Conservation (phyloP, 2,329 filamentous ascomycete species). For the Cryphonectria radicalis region DNA sequence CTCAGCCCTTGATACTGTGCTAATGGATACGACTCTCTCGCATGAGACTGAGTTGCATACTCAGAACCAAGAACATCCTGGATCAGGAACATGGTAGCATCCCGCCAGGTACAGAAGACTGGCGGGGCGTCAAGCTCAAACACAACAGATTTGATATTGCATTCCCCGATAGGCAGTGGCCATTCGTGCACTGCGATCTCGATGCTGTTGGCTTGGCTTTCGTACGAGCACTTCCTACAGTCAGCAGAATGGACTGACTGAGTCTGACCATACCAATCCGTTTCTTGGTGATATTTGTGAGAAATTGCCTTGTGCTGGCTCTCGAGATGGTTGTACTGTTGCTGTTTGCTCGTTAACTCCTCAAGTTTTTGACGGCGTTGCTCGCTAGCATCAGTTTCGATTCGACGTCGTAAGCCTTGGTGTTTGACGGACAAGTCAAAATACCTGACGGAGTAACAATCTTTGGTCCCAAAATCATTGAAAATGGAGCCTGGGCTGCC, state of each 20-base stretch:
- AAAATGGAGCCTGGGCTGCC: slow-evolving; percentile 42
- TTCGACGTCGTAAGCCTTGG: slow-evolving; percentile 41
- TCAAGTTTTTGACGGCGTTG: slow-evolving; percentile 37
- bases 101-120: slow-evolving; percentile 52
- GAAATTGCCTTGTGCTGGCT: background rate
- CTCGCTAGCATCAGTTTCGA: slow-evolving; percentile 44
- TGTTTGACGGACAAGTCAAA: slow-evolving; percentile 50
- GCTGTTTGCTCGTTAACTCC: slow-evolving; percentile 40
- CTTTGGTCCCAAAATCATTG: slow-evolving; percentile 37
- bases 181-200: slow-evolving; percentile 58
- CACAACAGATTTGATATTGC: slow-evolving; percentile 47
- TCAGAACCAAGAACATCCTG: slow-evolving; percentile 41
- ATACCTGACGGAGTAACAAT: slow-evolving; percentile 52
- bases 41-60: slow-evolving; percentile 15
- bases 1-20: background rate
- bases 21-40: background rate
- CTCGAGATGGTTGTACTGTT: slow-evolving; percentile 38
- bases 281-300: slow-evolving; percentile 19
- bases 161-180: slow-evolving; percentile 49
- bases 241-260: slow-evolving; percentile 20
- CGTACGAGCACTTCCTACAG: slow-evolving; percentile 45
- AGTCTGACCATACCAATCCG: background rate
- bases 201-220: slow-evolving; percentile 42
- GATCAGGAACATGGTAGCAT: slow-evolving; percentile 49
- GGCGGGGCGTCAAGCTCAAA: slow-evolving; percentile 56